These are phyloP conservation scores for Candolleomyces aberdarensis DNA, from an alignment of 768 basidiomycete species.

Conservation along the genomic window DNA sequence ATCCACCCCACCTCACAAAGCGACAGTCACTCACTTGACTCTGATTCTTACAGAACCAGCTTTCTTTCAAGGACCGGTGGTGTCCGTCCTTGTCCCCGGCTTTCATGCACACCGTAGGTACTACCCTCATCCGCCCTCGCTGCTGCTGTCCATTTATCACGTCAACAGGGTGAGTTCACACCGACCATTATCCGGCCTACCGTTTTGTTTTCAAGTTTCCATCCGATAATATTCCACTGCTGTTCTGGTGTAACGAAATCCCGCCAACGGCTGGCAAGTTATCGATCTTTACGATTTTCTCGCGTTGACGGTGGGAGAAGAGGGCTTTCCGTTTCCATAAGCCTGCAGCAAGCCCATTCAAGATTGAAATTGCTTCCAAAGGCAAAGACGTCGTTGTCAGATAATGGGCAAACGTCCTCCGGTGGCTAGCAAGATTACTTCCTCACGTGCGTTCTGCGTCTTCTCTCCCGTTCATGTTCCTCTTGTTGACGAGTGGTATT, in stretches of 20 bases:
- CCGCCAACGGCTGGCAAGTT: conserved; percentile 42
- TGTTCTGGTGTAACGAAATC: conserved; percentile 35
- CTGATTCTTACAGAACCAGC: conserved; percentile 39
- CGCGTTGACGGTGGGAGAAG: not conserved
- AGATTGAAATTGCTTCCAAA: conserved; percentile 53
- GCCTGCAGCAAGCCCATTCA: conserved; percentile 46
- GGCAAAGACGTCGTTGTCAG: conserved; percentile 43
- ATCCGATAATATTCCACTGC: not conserved
- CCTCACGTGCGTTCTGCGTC: conserved; percentile 32
- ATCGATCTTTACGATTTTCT: conserved; percentile 36
- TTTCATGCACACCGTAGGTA: not conserved
- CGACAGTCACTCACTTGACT: not conserved
- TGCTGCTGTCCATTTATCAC: conserved; percentile 30
- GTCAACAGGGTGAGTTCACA: conserved; percentile 27
- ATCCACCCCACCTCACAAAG: not conserved
- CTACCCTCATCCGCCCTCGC: not conserved
- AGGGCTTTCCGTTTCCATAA: conserved; percentile 22
- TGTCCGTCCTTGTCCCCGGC: conserved; percentile 26
- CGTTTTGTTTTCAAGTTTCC: not conserved
- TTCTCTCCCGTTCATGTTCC: not conserved
- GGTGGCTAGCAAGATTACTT: conserved; percentile 42
- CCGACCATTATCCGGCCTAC: not conserved
- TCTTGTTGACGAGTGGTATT: conserved; percentile 1
- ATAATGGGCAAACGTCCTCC: conserved; percentile 33
- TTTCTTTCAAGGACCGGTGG: conserved; percentile 42